Conservation (phyloP, 805 yeast species). For the Hanseniaspora lindneri region DNA sequence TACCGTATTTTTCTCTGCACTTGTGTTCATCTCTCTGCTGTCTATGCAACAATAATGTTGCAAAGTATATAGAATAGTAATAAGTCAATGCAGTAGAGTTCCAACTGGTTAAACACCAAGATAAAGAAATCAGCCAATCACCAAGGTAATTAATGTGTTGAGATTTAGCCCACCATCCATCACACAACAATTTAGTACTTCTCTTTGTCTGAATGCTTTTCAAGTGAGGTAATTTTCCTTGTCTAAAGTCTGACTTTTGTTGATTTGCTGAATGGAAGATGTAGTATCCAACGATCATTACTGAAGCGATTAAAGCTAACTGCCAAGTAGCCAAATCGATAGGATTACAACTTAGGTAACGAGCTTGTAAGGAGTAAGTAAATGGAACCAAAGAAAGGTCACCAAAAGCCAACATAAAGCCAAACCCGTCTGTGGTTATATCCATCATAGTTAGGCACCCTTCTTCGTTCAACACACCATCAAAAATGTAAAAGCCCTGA, state of each 20-base stretch:
- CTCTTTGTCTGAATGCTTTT: conserved; percentile 58
- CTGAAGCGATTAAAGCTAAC: conserved; percentile 31
- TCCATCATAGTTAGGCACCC: conserved; percentile 92
- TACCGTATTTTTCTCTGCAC: conserved; percentile 75
- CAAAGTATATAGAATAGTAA: conserved; percentile 77
- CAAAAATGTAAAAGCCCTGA: conserved; percentile 75
- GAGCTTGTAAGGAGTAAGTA: conserved; percentile 73
- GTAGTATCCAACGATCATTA: conserved; percentile 56
- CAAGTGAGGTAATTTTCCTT: conserved; percentile 59
- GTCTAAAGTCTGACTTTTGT: conserved; percentile 74
- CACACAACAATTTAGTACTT: conserved; percentile 68
- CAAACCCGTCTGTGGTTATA: conserved; percentile 91
- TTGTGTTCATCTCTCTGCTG: conserved; percentile 86
- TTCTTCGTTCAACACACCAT: conserved; percentile 83
- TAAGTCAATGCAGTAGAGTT: conserved; percentile 71
- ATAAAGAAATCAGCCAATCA: conserved; percentile 82
- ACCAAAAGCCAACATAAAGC: conserved; percentile 91
- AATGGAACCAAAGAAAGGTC: conserved; percentile 89
- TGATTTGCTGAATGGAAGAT: conserved; percentile 76
- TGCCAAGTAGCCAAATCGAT: conserved; percentile 39
- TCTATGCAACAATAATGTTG: conserved; percentile 69
- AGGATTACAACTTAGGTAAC: conserved; percentile 61
- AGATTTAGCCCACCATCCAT: conserved; percentile 93
- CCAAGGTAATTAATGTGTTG: conserved; percentile 94
- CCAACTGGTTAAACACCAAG: conserved; percentile 90